Conservation (phyloP, 2,329 filamentous ascomycete species). For the Fusarium sp. region DNA sequence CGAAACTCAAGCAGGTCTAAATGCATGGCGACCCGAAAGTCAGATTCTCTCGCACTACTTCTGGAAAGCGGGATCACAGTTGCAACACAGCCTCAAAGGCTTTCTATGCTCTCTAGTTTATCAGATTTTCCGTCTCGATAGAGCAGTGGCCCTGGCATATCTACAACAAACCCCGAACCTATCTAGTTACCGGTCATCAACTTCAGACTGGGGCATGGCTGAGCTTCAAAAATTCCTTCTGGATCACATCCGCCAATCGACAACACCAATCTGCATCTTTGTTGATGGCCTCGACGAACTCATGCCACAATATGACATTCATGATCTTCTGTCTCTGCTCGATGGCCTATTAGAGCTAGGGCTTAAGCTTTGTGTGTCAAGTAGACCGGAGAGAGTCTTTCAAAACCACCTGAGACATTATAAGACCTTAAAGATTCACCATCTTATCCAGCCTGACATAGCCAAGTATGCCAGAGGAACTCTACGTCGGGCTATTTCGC, state of each 20-base stretch:
- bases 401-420: neutral
- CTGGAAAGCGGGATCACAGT: constrained; percentile 48
- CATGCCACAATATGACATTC: neutral
- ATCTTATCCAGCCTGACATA: neutral
- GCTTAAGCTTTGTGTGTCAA: neutral
- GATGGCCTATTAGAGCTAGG: neutral
- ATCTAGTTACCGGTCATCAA: neutral
- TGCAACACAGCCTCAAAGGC: constrained; percentile 49
- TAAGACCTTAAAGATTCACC: neutral
- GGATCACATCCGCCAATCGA: neutral
- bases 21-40: constrained; percentile 34
- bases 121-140: neutral
- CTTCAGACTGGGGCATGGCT: constrained; percentile 29
- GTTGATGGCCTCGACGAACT: constrained; percentile 41
- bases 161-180: neutral
- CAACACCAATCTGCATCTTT: constrained; percentile 28
- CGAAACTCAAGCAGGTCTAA: constrained; percentile 30
- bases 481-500: neutral
- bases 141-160: neutral
- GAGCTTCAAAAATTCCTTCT: constrained; percentile 3
- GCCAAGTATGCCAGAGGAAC: neutral
- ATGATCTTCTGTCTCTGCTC: neutral
- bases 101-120: neutral
- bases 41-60: constrained; percentile 49
- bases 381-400: neutral